Conservation (phyloP, 2,329 filamentous ascomycete genomes). For the Fusarium denticulatum region DNA sequence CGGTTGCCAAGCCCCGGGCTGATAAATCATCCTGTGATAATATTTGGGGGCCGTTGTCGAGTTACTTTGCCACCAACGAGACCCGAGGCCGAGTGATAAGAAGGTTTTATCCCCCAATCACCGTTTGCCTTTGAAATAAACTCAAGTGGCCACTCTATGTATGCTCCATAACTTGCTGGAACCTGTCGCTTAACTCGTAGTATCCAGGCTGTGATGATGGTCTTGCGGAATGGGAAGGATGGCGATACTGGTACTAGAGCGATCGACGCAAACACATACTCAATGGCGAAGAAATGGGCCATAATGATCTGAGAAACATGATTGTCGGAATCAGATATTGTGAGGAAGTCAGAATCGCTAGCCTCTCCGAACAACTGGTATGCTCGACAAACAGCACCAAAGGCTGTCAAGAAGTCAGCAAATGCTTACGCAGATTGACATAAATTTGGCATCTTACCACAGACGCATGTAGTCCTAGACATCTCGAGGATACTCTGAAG, state of each 20-base stretch:
- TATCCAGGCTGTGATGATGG: not conserved
- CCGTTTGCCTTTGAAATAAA: not conserved
- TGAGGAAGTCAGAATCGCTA: not conserved
- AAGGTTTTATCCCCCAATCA: not conserved
- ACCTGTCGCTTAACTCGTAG: not conserved
- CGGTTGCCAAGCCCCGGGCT: not conserved
- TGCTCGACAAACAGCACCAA: not conserved
- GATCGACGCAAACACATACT: not conserved
- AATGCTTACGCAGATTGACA: fast-evolving
- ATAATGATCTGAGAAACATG: not conserved
- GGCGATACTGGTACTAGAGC: not conserved
- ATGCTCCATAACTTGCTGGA: fast-evolving
- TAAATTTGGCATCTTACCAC: not conserved
- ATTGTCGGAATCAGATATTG: not conserved
- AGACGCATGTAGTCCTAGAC: not conserved
- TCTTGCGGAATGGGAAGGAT: not conserved
- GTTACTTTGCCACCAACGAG: not conserved
- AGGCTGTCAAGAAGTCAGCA: not conserved
- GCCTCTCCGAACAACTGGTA: not conserved
- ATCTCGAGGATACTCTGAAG: not conserved
- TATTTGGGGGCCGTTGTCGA: not conserved
- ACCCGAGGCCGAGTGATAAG: no score
- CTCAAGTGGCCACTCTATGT: not conserved
- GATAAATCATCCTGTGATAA: not conserved
- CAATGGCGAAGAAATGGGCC: not conserved